Conservation (phyloP, 371 early-diverging fungal genomes). For the Mortierella polycephala region DNA sequence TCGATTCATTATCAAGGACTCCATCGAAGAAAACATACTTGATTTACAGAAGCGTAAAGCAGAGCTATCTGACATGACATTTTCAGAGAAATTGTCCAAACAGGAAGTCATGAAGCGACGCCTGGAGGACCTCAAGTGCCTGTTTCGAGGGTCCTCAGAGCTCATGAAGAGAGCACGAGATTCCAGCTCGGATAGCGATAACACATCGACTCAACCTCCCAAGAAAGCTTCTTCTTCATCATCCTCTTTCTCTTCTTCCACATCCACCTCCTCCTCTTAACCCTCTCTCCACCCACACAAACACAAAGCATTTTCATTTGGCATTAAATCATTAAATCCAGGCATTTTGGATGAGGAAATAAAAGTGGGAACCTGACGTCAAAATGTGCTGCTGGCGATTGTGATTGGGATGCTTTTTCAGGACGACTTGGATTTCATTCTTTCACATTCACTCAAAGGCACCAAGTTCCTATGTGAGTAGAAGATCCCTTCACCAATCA, state of each 20-base stretch:
- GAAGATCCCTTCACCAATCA: slow-evolving; percentile 10
- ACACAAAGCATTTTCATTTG: not conserved
- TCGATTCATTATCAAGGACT: slow-evolving; percentile 59
- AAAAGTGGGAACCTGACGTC: too few relatives aligned
- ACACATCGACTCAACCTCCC: not conserved
- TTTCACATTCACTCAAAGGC: slow-evolving; percentile 8
- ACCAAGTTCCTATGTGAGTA: slow-evolving; percentile 18
- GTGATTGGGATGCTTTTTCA: too few relatives aligned
- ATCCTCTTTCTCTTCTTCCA: not conserved
- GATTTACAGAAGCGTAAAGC: slow-evolving; percentile 53
- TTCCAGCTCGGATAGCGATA: not conserved
- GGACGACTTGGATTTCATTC: not conserved
- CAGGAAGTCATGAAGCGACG: slow-evolving; percentile 53
- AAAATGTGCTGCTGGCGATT: too few relatives aligned
- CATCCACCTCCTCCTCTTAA: not conserved
- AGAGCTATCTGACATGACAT: slow-evolving; percentile 51
- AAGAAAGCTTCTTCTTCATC: not conserved
- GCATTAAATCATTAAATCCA: too few relatives aligned
- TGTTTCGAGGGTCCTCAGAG: slow-evolving; percentile 51
- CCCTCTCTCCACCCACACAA: not conserved
- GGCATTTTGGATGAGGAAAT: too few relatives aligned
- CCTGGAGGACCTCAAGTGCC: slow-evolving; percentile 45
- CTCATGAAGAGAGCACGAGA: slow-evolving; percentile 28
- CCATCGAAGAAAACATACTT: slow-evolving; percentile 60
- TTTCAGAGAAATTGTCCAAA: slow-evolving; percentile 51